A percentile compares a stretch with the other conserved stretches of the same genome.
These are phyloP conservation scores for Cicer pinnatifidum DNA, from an alignment of 306 rosid species.

Conservation along the genomic window DNA sequence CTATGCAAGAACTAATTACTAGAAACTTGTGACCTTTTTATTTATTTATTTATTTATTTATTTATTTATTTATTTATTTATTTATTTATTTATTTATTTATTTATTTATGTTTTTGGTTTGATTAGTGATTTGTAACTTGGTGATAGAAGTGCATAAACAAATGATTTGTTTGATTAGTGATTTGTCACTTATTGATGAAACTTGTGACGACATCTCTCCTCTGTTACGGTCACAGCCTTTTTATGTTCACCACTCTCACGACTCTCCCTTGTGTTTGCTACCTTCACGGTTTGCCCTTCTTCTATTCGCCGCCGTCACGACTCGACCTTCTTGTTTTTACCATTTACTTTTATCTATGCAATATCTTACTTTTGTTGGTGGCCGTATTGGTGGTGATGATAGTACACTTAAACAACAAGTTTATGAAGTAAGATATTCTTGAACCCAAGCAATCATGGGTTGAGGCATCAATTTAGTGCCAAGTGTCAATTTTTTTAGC, in stretches of 20 bases:
- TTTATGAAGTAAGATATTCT: slow-evolving; percentile 81
- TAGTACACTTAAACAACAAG: slow-evolving; percentile 96
- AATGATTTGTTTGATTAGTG: no score
- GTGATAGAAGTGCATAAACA: neutral
- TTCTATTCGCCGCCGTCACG: no score
- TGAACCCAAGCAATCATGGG: slow-evolving; percentile 24
- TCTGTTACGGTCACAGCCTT: no score
- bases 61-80: no score
- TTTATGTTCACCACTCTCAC: no score
- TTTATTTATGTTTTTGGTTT: neutral
- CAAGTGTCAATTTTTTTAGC: slow-evolving; percentile 35
- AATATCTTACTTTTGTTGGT: slow-evolving; percentile 95
- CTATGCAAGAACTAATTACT: neutral
- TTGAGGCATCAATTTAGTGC: slow-evolving; percentile 10
- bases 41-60: no score
- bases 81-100: no score
- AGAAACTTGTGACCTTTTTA: neutral
- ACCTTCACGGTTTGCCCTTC: no score
- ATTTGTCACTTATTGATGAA: neutral
- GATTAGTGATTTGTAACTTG: neutral
- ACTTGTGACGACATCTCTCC: no score
- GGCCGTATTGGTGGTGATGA: slow-evolving; percentile 85
- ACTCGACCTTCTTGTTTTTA: no score
- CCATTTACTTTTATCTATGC: slow-evolving; percentile 20
- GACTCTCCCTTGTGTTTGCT: no score